These are phyloP conservation scores for Dendrobium officinale DNA, from an alignment of 106 monocot genomes.

Conservation along the genomic window DNA sequence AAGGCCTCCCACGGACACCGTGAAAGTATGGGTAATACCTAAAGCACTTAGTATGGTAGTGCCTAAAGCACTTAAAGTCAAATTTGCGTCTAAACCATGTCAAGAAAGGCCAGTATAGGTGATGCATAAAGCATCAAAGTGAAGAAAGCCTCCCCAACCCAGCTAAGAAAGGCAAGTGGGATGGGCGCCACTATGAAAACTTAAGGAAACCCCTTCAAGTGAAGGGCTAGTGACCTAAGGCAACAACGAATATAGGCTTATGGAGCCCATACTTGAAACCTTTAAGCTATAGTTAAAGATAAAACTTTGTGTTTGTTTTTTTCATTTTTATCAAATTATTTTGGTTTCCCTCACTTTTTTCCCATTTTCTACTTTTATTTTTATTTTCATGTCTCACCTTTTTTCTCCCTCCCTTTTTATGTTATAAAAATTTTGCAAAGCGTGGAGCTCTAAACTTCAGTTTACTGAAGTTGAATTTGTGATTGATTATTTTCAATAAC, in stretches of 20 bases:
- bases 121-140: neutral
- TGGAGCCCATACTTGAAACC: neutral
- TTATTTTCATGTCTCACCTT: neutral
- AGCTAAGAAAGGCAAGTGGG: neutral
- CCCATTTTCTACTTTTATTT: too few species aligned
- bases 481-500: neutral
- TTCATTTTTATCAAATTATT: too few species aligned
- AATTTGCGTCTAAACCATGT: neutral
- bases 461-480: neutral
- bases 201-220: neutral
- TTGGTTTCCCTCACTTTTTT: too few species aligned
- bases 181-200: neutral
- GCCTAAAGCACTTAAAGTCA: neutral
- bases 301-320: neutral
- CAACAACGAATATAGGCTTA: neutral
- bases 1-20: neutral
- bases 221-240: neutral
- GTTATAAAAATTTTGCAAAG: neutral
- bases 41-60: neutral
- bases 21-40: neutral
- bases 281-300: neutral
- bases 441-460: neutral
- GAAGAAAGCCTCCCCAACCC: neutral
- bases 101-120: neutral
- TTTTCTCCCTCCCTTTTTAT: neutral